A percentile compares a stretch with the other conserved stretches of the same genome.
These are phyloP conservation scores for Cutaneotrichosporon sp. DNA, from an alignment of 1,284 basidiomycete genomes.

Conservation along the genomic window DNA sequence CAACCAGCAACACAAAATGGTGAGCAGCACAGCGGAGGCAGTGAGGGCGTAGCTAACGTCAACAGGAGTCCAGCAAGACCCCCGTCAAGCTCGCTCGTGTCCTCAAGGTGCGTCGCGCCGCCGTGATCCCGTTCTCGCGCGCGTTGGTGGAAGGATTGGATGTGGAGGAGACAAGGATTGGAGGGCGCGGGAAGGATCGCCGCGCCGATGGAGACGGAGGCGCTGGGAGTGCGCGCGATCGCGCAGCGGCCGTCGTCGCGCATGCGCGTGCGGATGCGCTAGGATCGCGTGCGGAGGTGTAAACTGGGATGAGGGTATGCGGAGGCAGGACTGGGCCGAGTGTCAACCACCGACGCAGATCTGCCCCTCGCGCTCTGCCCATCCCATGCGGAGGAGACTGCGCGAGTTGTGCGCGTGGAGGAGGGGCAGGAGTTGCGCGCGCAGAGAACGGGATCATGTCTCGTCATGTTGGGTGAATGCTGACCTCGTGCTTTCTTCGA, in stretches of 20 bases:
- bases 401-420: neutral
- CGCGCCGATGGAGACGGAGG: neutral
- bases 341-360: neutral
- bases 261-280: neutral
- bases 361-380: neutral
- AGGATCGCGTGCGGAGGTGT: neutral
- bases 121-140: neutral
- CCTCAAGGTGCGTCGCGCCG: slow-evolving; percentile 58
- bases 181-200: neutral
- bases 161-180: neutral
- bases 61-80: slow-evolving; percentile 66
- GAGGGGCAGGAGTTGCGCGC: neutral
- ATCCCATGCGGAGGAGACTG: neutral
- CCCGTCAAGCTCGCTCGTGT: slow-evolving; percentile 96
- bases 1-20: slow-evolving; percentile 43
- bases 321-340: neutral
- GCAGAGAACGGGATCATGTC: neutral
- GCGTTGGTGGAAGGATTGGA: slow-evolving; percentile 1
- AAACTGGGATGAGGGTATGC: neutral
- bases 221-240: neutral
- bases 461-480: neutral
- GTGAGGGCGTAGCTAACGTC: slow-evolving; percentile 10
- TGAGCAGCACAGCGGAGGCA: slow-evolving; percentile 19
- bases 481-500: slow-evolving; percentile 2
- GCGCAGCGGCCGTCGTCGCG: neutral